A percentile compares a stretch with the other conserved stretches of the same genome.
These are phyloP conservation scores for Orbilia javanica DNA, from an alignment of 2,329 filamentous ascomycete species.

Conservation along the genomic window DNA sequence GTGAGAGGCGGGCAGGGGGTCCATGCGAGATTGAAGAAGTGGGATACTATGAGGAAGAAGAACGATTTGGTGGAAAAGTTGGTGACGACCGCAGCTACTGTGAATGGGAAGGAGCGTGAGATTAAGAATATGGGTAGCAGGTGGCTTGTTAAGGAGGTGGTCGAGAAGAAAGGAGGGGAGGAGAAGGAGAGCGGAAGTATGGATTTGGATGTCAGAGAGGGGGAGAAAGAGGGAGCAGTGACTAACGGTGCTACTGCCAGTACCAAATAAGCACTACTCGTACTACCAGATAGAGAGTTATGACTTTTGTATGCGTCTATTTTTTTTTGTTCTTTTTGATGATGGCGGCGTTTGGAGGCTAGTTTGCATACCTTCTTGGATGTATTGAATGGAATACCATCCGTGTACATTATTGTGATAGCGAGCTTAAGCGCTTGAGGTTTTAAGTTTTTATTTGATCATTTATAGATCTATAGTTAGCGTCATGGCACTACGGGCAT, in stretches of 20 bases:
- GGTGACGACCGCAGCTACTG: not conserved
- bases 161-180: slow-evolving; percentile 11
- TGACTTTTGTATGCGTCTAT: not conserved
- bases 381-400: slow-evolving; percentile 1
- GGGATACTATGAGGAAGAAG: slow-evolving; percentile 46
- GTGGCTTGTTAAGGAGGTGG: slow-evolving; percentile 33
- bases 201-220: slow-evolving; percentile 32
- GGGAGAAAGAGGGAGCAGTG: slow-evolving; percentile 11
- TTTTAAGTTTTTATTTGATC: not conserved
- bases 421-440: slow-evolving; percentile 5
- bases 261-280: not conserved
- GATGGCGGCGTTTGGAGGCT: slow-evolving; percentile 24
- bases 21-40: slow-evolving; percentile 48
- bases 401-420: slow-evolving; percentile 42
- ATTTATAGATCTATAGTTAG: no score
- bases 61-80: slow-evolving; percentile 25
- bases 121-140: slow-evolving; percentile 10
- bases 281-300: not conserved
- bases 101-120: slow-evolving; percentile 8
- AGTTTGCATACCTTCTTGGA: slow-evolving; percentile 6
- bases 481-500: no score
- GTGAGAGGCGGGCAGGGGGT: slow-evolving; percentile 41
- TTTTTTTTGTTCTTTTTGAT: not conserved
- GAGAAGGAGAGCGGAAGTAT: slow-evolving; percentile 39
- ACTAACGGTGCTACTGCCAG: not conserved